phyloP scores from a whole-genome alignment of 495 filamentous ascomycete species.

The Pseudevernia furfuracea region DNA sequence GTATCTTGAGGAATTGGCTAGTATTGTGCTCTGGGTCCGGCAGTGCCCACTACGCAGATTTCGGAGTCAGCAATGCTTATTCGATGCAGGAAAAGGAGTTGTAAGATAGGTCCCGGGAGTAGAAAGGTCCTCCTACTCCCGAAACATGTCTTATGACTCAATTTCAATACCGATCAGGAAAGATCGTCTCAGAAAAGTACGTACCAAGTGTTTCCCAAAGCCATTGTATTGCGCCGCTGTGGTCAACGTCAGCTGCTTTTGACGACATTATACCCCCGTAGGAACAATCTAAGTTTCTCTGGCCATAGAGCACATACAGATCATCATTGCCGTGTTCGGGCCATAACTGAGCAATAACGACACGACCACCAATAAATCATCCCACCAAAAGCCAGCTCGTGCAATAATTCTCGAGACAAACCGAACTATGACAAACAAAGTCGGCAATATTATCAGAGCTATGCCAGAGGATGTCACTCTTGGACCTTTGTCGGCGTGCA shows the following conservation, averaged over 20 bases:
- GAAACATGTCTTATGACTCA: too few relatives aligned
- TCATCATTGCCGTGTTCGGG: constrained; percentile 12
- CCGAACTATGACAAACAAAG: constrained; percentile 31
- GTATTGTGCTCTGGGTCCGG: constrained; percentile 14
- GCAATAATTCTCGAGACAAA: constrained; percentile 29
- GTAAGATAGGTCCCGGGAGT: too few relatives aligned
- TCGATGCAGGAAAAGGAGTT: too few relatives aligned
- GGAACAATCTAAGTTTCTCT: neutral
- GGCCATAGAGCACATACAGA: constrained; percentile 2
- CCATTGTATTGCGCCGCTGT: constrained; percentile 14
- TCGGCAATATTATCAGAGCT: constrained; percentile 29
- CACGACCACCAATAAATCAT: constrained; percentile 32
- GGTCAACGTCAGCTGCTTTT: neutral
- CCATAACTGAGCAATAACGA: constrained; percentile 23
- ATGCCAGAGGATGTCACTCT: constrained; percentile 14
- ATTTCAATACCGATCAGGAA: too few relatives aligned
- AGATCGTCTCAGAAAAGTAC: too few relatives aligned
- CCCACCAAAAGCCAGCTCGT: constrained; percentile 33
- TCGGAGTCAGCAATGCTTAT: too few relatives aligned
- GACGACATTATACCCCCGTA: neutral
- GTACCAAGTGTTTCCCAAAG: constrained; percentile 22
- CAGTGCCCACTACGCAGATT: constrained; percentile 18
- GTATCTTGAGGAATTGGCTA: constrained; percentile 19
- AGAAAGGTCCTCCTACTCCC: too few relatives aligned
- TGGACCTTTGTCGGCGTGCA: constrained; percentile 21